Base-by-base conservation (phyloP, 148 eudicot genomes). In the Limonium bicolor region DNA sequence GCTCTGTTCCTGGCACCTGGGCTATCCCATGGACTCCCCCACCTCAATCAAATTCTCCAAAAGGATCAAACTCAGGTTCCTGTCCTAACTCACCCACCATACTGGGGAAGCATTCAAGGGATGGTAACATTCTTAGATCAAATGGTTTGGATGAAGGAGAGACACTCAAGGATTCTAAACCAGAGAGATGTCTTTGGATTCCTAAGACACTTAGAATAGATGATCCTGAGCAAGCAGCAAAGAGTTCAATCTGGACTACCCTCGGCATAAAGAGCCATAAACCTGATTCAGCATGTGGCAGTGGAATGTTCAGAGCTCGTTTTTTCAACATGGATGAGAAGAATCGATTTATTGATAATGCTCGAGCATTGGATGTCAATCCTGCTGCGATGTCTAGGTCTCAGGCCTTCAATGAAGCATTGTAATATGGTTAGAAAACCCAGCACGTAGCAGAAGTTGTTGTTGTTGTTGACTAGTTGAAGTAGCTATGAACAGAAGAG, bases 321-420 rank as follows among this genome's bases (percentile, higher is more conserved):
- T 13, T 2, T 38, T 31, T 20, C 14, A 26, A 3, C 26, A 14
- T 26, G n/a, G 30, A 56, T 3, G 46, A 45, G 16, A 58, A 16
- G 25, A 39, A 33, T 14, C 22, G 46, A 1, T 32, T 17, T 28
- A 31, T 10, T 24, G 69, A 53, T 7, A 60, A 56, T 5, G 53
- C 73, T 7, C 37, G 48, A 30, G 74, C 48, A 27, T 55, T 72
- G 49, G 79, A 76, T 50, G 70, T 92, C 7, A 90, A 90, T 58
- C 95, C 95, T 33, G 94, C 92, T 37, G 97, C 95, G 22, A 41
- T 72, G 40, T 75, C 82, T 6, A 56, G 97, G 54, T 77, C 97
- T 18, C 43, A 63, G 25, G 53, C 70, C 33, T 84, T 74, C 68
- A 92, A 59, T 1, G 97, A 90, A 62, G n/a, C n/a, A n/a, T n/a